Conservation (phyloP, 306 rosid species). For the Aeschynomene evenia region DNA sequence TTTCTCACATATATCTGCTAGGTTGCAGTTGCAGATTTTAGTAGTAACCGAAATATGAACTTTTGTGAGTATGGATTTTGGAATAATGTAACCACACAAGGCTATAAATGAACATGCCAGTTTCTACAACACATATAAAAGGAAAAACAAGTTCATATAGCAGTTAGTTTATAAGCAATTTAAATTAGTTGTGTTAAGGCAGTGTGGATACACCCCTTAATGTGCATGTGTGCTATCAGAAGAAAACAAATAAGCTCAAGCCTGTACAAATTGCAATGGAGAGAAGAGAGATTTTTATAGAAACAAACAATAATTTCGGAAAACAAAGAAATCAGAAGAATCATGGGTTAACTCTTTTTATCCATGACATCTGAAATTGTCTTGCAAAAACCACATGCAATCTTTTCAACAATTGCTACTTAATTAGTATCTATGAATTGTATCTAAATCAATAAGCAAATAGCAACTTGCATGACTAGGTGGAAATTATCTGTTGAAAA, state of each 20-base stretch:
- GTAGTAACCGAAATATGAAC: not conserved
- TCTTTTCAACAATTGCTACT: slow-evolving; percentile 14
- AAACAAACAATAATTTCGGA: too few species aligned
- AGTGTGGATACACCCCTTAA: too few species aligned
- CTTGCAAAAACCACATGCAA: slow-evolving; percentile 8
- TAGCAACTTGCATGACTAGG: not conserved
- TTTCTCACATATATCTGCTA: slow-evolving; percentile 21
- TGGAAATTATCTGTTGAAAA: not conserved
- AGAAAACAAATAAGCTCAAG: too few species aligned
- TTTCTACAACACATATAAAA: too few species aligned
- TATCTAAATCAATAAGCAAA: not conserved
- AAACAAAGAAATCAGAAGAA: not conserved
- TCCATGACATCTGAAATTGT: slow-evolving; percentile 9
- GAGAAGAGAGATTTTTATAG: too few species aligned
- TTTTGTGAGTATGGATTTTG: not conserved
- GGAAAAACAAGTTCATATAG: too few species aligned
- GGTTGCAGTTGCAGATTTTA: not conserved
- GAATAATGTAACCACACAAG: not conserved
- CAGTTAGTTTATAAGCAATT: too few species aligned
- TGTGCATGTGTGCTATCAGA: too few species aligned
- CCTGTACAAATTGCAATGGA: too few species aligned
- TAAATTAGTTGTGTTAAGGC: too few species aligned
- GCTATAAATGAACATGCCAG: too few species aligned
- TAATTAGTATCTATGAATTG: not conserved
- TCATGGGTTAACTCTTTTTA: not conserved